Evolutionary conservation across 1,284 basidiomycete genomes (phyloP).

Genomic region (Ustilago nuda): DNA sequence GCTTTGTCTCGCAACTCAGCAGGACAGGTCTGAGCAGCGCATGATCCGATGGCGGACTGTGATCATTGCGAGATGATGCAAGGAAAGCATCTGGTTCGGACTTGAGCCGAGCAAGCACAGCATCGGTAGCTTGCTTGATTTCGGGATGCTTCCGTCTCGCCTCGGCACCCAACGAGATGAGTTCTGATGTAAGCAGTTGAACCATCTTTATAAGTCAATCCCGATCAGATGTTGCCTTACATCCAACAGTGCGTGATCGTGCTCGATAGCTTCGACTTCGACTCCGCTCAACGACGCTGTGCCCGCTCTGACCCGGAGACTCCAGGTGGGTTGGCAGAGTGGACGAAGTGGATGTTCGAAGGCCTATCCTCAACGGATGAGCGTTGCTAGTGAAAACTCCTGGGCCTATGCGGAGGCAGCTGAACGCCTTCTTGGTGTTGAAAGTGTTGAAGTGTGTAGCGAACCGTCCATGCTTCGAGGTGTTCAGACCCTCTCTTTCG

Average conservation of each 20-base stretch:
- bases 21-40: slow-evolving; percentile 87
- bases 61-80: slow-evolving; percentile 22
- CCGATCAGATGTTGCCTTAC: not conserved
- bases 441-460: not conserved
- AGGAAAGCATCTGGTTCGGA: slow-evolving; percentile 50
- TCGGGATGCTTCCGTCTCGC: slow-evolving; percentile 67
- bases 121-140: slow-evolving; percentile 60
- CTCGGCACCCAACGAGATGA: slow-evolving; percentile 63
- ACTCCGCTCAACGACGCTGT: no score
- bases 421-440: not conserved
- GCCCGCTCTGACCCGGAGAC: not conserved
- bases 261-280: not conserved
- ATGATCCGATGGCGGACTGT: slow-evolving; percentile 71
- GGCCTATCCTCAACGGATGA: not conserved
- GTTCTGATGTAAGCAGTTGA: slow-evolving; percentile 62
- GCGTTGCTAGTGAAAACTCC: not conserved
- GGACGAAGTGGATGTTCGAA: not conserved
- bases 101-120: slow-evolving; percentile 50
- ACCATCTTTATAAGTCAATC: slow-evolving; percentile 47
- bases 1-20: slow-evolving; percentile 92
- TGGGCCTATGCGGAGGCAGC: not conserved
- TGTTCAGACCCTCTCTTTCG: slow-evolving; percentile 7
- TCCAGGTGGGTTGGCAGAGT: not conserved
- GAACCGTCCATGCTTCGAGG: slow-evolving; percentile 13
- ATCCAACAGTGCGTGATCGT: not conserved